Evolutionary conservation across 2,329 filamentous ascomycete genomes (phyloP), one percentile per base, ranked within the genome.

Genomic region (Neopestalotiopsis clavispora): DNA sequence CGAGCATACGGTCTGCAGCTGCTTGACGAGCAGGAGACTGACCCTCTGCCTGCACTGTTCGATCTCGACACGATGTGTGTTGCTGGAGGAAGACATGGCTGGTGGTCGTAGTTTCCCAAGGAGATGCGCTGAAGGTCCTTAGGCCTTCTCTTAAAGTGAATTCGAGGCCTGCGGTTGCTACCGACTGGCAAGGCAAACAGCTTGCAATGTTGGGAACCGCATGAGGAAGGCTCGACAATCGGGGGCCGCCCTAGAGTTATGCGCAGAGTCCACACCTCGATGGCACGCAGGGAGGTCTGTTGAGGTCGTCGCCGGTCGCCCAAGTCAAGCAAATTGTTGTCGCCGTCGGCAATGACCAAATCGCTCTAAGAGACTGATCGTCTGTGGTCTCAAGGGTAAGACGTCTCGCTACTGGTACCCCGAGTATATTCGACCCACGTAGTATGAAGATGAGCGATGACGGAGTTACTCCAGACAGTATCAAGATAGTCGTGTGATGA

Each of bases 1-100:
- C 71, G 89, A 87, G 77, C 95, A 92, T 72, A 98, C 91, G 66
- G 86, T 86, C 75, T 94, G 93, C 63, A 98, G 87, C 75, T 95
- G 90, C 23, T 84, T 81, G 75, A 89, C 89, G 38, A 88, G 80
- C 28, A 90, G 78, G 13, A 80, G 82, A 58, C 79, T 78, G 69
- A 85, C 28, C 40, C 40, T 62, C 9, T 17, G 13, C 32, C 32
- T 20, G 65, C 89, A 80, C 60, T 77, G 72, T 69, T 80, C 78
- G 69, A 85, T 82, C 67, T 89, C 86, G 38, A 77, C 62, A 61
- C 38, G 67, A 7, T 64, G 64, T 23, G 74, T 71, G 20, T 58
- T 38, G 34, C 34, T 38, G 34, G 34, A 45, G 38, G 70, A 68
- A 66, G 74, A 71, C 76, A 78, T 78, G 9, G 30, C 28, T 38